phyloP scores from a whole-genome alignment of 345 rosid genomes.

The Clarkia xantiana region DNA sequence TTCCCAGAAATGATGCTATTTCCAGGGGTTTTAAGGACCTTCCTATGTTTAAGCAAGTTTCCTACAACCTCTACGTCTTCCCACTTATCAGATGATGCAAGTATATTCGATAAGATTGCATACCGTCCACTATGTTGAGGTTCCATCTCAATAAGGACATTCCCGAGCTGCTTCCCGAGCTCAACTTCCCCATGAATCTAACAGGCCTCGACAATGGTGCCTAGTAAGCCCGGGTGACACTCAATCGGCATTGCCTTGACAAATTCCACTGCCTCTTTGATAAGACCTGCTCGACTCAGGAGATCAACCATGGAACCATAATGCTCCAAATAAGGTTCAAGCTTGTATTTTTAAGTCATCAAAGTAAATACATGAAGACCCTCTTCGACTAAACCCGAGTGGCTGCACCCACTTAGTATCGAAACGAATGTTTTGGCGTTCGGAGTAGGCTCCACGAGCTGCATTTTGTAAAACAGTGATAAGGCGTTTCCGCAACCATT shows the following conservation, averaged over 20 bases:
- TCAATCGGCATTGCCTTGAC: constrained; percentile 20
- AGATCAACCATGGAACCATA: constrained; percentile 26
- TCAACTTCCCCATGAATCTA: constrained; percentile 21
- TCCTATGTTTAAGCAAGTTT: constrained; percentile 7
- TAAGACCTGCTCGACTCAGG: constrained; percentile 23
- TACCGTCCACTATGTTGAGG: constrained; percentile 18
- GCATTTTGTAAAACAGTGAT: constrained; percentile 18
- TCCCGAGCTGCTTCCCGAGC: constrained; percentile 8
- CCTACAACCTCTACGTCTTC: constrained; percentile 12
- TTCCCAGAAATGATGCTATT: constrained; percentile 5
- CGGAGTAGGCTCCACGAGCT: constrained; percentile 10
- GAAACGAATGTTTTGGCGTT: constrained; percentile 20
- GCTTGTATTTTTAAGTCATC: constrained; percentile 12
- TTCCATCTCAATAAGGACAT: constrained; percentile 15
- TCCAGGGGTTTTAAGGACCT: constrained; percentile 9
- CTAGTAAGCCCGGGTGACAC: constrained; percentile 21
- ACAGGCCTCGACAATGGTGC: constrained; percentile 27
- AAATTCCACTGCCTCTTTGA: constrained; percentile 18
- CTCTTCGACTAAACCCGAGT: constrained; percentile 21
- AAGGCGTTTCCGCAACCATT: constrained; percentile 23
- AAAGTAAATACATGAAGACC: constrained; percentile 18
- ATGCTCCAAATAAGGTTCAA: constrained; percentile 20
- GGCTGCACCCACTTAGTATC: constrained; percentile 25
- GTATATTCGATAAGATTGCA: constrained; percentile 13
- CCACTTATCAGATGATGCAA: constrained; percentile 8